Evolutionary conservation across 345 rosid species (phyloP).

Genomic region (Conringia planisiliqua): DNA sequence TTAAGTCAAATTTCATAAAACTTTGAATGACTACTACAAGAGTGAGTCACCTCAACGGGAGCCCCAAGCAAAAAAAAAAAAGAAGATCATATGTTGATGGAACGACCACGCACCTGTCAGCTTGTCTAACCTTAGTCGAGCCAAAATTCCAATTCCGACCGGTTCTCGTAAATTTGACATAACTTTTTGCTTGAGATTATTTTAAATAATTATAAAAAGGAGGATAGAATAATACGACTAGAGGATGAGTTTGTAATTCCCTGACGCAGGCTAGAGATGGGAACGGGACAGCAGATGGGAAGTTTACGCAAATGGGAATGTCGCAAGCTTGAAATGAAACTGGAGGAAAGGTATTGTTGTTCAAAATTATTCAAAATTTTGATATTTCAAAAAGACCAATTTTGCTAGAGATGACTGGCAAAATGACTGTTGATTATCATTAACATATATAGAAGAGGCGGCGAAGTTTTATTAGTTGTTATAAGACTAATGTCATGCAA

Average conservation of each 20-base stretch:
- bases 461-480: not conserved
- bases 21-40: not conserved
- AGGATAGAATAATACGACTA: too few relatives aligned
- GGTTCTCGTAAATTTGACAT: not conserved
- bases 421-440: not conserved
- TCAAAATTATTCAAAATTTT: not conserved
- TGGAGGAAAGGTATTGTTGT: not conserved
- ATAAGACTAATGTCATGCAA: not conserved
- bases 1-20: not conserved
- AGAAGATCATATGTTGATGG: too few relatives aligned
- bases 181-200: not conserved
- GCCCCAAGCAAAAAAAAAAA: too few relatives aligned
- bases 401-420: not conserved
- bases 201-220: too few relatives aligned
- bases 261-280: too few relatives aligned
- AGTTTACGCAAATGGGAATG: not conserved
- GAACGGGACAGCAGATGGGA: not conserved
- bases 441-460: not conserved
- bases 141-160: too few relatives aligned
- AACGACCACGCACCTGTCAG: too few relatives aligned
- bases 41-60: not conserved
- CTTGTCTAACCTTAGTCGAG: too few relatives aligned
- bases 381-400: not conserved
- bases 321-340: not conserved
- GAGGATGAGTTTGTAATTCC: too few relatives aligned